Base-by-base conservation (phyloP, 2,329 filamentous ascomycete species). In the Penicillium concentricum region DNA sequence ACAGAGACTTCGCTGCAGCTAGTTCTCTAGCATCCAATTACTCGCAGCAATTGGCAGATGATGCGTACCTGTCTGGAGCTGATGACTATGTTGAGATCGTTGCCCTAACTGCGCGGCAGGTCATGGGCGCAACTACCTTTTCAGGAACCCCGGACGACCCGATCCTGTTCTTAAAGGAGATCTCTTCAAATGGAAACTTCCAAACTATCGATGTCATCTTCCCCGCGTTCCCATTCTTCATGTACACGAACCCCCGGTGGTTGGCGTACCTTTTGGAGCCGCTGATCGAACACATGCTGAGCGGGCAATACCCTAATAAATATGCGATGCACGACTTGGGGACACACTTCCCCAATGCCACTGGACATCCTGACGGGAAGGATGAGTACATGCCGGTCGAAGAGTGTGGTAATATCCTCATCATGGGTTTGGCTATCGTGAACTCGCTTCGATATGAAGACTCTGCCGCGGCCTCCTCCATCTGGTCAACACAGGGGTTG, bases 191-290 rank as follows among this genome's bases (percentile, higher is more conserved):
- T 65, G 90, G 90, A 4, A 93, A 95, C 67, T 87, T 87, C 72
- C 90, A 94, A 70, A 94, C 90, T 0, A 88, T 94, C 12, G 90
- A 93, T 75, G 89, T 95, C 55, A 93, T 95, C 65, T 94, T 92
- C 77, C 91, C 90, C 0, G 83, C 90, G 0, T 92, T 91, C 74
- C 90, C 91, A 0, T 94, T 93, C 80, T 93, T 93, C 78, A 72
- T 93, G 20, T 94, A 93, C 69, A 92, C 90, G 18, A 92, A 92
- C 64, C 90, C 90, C 2, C 81, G 84, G 57, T 93, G 90, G 89
- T 78, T 92, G 55, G 88, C 86, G 1, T 92, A 92, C 67, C 79
- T 93, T 3, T 78, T 94, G 5, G 89, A 93, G 71, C 90, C 90
- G 6, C 78, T 93, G 24, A 82, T 94, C 51, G 90, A 94, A 74